These are phyloP conservation scores for Eucalyptus guilfoylei DNA, from an alignment of 345 rosid species.

Conservation along the genomic window DNA sequence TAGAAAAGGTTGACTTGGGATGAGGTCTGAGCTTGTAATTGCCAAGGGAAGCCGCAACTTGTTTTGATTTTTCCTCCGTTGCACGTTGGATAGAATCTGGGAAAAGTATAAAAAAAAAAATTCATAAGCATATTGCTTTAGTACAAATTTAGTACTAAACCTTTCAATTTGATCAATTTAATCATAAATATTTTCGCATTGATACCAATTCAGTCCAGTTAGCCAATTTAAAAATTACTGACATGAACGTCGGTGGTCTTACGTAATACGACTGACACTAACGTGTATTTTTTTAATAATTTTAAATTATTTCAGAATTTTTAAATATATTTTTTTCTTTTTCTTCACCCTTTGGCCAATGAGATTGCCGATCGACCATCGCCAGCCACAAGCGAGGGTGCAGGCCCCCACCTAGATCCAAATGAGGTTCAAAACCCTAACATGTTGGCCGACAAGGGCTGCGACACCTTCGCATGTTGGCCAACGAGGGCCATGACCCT, in stretches of 20 bases:
- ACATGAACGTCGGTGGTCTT: rapidly evolving
- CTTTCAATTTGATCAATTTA: rapidly evolving
- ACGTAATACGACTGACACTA: rapidly evolving
- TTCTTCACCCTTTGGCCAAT: too few relatives aligned
- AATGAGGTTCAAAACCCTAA: too few relatives aligned
- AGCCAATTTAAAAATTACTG: too few relatives aligned
- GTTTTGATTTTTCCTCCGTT: background rate
- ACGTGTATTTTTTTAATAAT: too few relatives aligned
- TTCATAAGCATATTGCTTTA: rapidly evolving
- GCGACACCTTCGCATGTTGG: too few relatives aligned
- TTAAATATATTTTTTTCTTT: too few relatives aligned
- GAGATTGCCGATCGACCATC: rapidly evolving
- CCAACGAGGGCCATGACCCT: too few relatives aligned
- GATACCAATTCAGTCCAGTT: rapidly evolving
- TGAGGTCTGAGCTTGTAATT: background rate
- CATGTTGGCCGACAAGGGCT: too few relatives aligned
- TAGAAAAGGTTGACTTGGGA: background rate
- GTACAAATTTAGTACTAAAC: too few relatives aligned
- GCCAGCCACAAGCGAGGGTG: rapidly evolving
- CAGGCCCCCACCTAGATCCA: too few relatives aligned
- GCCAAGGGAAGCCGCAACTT: background rate
- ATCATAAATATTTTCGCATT: rapidly evolving
- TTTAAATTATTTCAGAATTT: too few relatives aligned
- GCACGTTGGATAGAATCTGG: background rate
- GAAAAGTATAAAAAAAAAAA: too few relatives aligned